Evolutionary conservation across 2,329 filamentous ascomycete species (phyloP), one percentile per base, ranked within the genome.

Genomic region (Emericellopsis cladophorae): DNA sequence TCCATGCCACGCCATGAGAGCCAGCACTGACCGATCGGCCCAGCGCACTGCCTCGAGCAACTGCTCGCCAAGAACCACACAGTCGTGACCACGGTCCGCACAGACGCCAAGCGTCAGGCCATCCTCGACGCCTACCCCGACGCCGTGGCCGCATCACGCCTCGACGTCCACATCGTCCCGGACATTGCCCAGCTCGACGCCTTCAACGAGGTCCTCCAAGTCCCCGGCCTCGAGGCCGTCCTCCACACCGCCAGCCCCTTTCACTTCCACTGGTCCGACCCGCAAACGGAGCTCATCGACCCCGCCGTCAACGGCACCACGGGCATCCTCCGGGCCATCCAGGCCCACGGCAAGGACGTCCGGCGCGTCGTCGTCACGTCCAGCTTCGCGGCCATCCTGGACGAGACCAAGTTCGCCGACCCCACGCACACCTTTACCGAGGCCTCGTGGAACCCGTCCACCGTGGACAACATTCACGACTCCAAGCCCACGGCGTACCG

Each of bases 141-240:
- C 16, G 54, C 65, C 44, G 52, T 51, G 43, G 61, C 65, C 12
- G 16, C n/a, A 3, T 22, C 18, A 7, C 61, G 63, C 26, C 67
- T 79, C 15, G 51, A 59, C 26, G 61, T 72, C 11, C 63, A 57
- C 42, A 78, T 92, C 49, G 85, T 93, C 21, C 76, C 81, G 15
- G 86, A 94, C 54, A 84, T 94, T 49, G 83, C 84, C 4, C 60
- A 78, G 52, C 70, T 77, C 35, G 70, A 72, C 42, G 86, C 87
- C 43, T 94, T 94, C 55, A 78, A 85, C 51, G 67, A 78, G 50
- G 76, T 72, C 1, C 65, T 71, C 45, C 58, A 64, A 55, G 62
- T 54, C 4, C 65, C 68, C 1, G 67, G 64, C 22, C 57, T 78
- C 40, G 67, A 74, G 42, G 69, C 69, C 38, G 72, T 79, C 32